Base-by-base conservation (phyloP, 2,329 filamentous ascomycete genomes). In the Leptographium procerum region DNA sequence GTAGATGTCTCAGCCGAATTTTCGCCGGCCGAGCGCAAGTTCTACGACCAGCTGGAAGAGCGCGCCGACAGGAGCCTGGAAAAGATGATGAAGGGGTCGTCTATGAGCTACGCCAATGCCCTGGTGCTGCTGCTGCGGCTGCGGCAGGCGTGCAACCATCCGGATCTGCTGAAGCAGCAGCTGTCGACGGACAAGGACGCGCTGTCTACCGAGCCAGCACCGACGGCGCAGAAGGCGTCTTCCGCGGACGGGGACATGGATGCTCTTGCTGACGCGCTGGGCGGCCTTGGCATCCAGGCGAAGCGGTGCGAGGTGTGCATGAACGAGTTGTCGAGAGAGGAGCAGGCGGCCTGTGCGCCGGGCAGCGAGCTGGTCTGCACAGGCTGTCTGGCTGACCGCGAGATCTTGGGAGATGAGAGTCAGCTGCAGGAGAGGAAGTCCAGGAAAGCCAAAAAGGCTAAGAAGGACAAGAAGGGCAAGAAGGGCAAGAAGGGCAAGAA, bases 121-220 rank as follows among this genome's bases (percentile, higher is more conserved):
- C 83, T 99, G 67, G 91, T 96, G 14, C 76, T 99, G 61, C 81
- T 99, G n/a, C 76, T 99, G 58, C 86, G 94, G 45, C 77, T 99
- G 61, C 82, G 94, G 60, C 94, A 99, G 70, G 89, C 91, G 24
- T 99, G 94, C 71, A 96, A 99, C 67, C 94, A 99, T 69, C 91
- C 91, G 0, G 86, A 90, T 64, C 78, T 99, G 52, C 87, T 96
- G 14, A 89, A 89, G 63, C 86, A 86, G 62, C 92, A 95, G 67
- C 77, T 96, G 59, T 86, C 86, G 58, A 89, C 89, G 63, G 94
- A 99, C 69, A 90, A 87, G 65, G 94, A 97, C 66, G 89, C 89
- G 2, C 74, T 96, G 58, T 80, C 84, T 1, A 86, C 84, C 1
- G 87, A 82, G 61, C 73, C 75, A 3, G 72, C 71, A 11, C 77